Evolutionary conservation across 768 basidiomycete genomes (phyloP), one percentile per base, ranked within the genome.

Genomic region (Dacryopinax spathularia): DNA sequence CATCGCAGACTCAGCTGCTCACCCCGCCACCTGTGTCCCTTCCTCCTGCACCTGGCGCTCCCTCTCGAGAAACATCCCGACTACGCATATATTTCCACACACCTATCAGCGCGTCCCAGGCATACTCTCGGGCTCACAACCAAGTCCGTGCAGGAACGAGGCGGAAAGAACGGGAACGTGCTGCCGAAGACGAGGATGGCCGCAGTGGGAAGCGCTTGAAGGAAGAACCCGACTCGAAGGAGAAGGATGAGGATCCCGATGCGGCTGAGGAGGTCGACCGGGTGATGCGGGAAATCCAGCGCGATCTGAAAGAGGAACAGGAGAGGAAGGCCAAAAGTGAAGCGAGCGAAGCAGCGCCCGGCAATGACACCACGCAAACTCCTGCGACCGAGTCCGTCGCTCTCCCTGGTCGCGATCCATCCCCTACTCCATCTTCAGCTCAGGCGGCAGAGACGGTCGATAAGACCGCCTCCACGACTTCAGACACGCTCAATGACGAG

Each of bases 61-160:
- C 56, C n/a, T 39, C 60, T 22, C 39, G 62, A n/a, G 64, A 66
- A 37, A 65, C 66, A 10, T 89, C 89, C 43, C 86, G 90, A 66
- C 85, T 92, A 69, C 87, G 89, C 70, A 89, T 92, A 64, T 92
- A 92, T 78, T 92, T 92, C 79, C 89, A 91, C 77, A 91, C 89
- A 27, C 90, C 89, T 65, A 87, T 87, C 66, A 83, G 87, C 67
- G 81, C 85, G 70, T 66, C 74, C 78, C 70, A 56, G 25, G 48
- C 48, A 6, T 56, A 72, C 74, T 72, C 67, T 68, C 60, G 66
- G 66, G 67, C 68, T 70, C 56, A 75, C 79, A 71, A 77, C 75
- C 66, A 73, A 75, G 63, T 71, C 75, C 60, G 77, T 80, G 44
- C 81, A 84, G 66, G 84, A 86, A 60, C 65, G 69, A 22, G 72